These are phyloP conservation scores for Tetraselmis striata DNA, from an alignment of 139 green algal genomes.

Conservation along the genomic window DNA sequence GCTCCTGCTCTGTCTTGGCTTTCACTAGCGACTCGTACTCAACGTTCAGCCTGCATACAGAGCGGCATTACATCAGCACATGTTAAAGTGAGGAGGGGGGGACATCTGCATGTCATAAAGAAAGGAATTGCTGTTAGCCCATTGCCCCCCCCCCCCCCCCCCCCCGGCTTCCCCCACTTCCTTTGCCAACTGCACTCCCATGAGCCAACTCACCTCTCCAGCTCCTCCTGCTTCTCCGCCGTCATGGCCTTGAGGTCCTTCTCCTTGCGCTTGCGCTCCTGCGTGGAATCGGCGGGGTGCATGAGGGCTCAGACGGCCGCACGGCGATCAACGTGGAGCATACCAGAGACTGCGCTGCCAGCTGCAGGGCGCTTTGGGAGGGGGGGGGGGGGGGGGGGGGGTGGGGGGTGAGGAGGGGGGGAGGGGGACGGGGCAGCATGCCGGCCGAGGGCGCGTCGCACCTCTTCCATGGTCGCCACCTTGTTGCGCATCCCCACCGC, in stretches of 20 bases:
- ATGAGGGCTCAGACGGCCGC: neutral
- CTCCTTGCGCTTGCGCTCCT: constrained; percentile 42
- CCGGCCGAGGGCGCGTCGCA: too few species aligned
- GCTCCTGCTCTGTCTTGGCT: constrained; percentile 51
- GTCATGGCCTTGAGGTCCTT: constrained; percentile 43
- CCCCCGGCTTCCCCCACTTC: too few species aligned
- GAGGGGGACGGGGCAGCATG: too few species aligned
- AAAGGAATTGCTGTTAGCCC: too few species aligned
- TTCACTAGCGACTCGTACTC: constrained; percentile 55
- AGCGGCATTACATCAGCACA: too few species aligned
- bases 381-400: too few species aligned
- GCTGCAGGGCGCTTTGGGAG: neutral
- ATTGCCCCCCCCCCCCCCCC: too few species aligned
- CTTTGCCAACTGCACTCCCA: too few species aligned
- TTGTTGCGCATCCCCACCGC: constrained; percentile 55
- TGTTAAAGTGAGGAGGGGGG: too few species aligned
- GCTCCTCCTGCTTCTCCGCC: constrained; percentile 52
- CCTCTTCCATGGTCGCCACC: constrained; percentile 51
- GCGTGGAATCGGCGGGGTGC: too few species aligned
- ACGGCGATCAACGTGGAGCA: neutral
- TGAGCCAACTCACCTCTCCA: constrained; percentile 47
- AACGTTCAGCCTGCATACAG: constrained; percentile 36
- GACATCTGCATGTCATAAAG: too few species aligned
- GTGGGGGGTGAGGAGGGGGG: neutral
- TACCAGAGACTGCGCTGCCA: neutral